These are phyloP conservation scores for Lipomyces japonicus DNA, from an alignment of 805 yeast genomes.

Conservation along the genomic window DNA sequence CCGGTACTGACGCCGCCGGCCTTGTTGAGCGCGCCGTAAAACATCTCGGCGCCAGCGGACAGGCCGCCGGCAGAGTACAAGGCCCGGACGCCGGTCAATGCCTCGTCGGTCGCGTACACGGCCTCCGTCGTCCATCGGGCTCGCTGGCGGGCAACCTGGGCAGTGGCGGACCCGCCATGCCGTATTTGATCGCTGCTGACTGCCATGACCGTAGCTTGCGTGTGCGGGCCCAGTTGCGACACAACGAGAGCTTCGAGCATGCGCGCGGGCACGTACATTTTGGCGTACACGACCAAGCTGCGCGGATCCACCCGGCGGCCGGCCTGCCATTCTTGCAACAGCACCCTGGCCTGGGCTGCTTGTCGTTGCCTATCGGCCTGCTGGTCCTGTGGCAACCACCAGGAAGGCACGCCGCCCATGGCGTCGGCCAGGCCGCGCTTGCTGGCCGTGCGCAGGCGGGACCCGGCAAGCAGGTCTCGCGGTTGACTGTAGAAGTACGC, in stretches of 20 bases:
- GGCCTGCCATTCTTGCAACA: constrained; percentile 34
- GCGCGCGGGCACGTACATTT: constrained; percentile 83
- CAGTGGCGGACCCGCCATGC: constrained; percentile 55
- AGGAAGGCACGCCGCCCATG: constrained; percentile 60
- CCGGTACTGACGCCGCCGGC: constrained; percentile 89
- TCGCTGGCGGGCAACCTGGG: constrained; percentile 66
- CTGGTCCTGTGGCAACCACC: constrained; percentile 46
- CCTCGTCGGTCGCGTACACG: constrained; percentile 78
- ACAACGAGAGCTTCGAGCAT: constrained; percentile 84
- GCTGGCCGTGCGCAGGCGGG: constrained; percentile 14
- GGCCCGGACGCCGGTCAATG: constrained; percentile 74
- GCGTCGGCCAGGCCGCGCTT: constrained; percentile 61
- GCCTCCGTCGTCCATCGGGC: constrained; percentile 66
- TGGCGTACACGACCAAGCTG: constrained; percentile 54
- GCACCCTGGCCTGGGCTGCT: too few species aligned
- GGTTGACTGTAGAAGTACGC: constrained; percentile 72
- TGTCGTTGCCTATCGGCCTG: constrained; percentile 31
- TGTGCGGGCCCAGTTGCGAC: constrained; percentile 52
- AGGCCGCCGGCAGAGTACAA: constrained; percentile 67
- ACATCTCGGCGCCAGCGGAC: constrained; percentile 78
- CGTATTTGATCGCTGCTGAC: constrained; percentile 61
- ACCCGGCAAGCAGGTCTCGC: constrained; percentile 8
- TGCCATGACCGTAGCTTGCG: constrained; percentile 70
- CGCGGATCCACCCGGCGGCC: constrained; percentile 32
- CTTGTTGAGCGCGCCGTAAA: constrained; percentile 80